A percentile compares a stretch with the other conserved stretches of the same genome.
phyloP scores from a whole-genome alignment of 371 early-diverging fungal species.

The Catenaria anguillulae region DNA sequence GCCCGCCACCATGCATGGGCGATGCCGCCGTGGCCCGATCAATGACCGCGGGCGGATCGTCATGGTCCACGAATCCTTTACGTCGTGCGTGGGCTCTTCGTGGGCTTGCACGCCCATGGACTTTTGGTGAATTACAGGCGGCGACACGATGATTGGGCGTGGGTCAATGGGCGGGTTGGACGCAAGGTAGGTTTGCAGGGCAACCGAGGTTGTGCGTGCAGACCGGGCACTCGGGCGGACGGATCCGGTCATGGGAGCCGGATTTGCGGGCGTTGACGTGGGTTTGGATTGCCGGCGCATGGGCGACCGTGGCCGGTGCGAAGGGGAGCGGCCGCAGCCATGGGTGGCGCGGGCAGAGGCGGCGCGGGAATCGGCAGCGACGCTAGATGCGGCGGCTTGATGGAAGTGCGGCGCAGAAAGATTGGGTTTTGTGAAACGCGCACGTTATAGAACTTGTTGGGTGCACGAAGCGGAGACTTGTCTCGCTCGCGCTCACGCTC shows the following conservation, averaged over 20 bases:
- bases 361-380: background rate
- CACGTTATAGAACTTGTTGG: constrained; percentile 8
- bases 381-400: constrained; percentile 8
- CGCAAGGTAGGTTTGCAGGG: background rate
- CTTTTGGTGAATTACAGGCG: background rate
- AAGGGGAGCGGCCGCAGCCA: background rate
- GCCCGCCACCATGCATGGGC: background rate
- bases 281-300: background rate
- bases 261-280: background rate
- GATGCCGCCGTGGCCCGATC: background rate
- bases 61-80: background rate
- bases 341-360: background rate
- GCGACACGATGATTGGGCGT: background rate
- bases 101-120: background rate
- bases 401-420: constrained; percentile 9
- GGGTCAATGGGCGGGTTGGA: background rate
- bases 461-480: constrained; percentile 4
- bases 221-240: background rate
- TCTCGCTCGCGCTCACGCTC: background rate
- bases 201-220: background rate
- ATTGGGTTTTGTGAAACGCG: constrained; percentile 9
- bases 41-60: background rate
- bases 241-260: background rate
- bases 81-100: background rate
- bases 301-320: background rate